phyloP scores from a whole-genome alignment of 306 rosid species.

The Vigna reflexopilosa region DNA sequence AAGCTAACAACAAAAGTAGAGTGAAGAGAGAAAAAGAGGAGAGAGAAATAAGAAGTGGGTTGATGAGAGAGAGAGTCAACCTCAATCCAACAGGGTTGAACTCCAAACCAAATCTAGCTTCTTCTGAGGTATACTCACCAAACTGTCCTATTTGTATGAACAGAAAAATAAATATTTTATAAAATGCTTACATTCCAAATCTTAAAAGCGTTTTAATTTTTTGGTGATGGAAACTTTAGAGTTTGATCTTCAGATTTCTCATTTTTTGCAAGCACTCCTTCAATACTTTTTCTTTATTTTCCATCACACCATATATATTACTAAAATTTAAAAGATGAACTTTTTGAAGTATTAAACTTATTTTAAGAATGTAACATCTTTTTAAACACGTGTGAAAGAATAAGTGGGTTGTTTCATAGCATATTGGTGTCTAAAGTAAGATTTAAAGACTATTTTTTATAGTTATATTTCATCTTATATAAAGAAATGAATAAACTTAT shows the following conservation, averaged over 20 bases:
- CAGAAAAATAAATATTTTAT: background rate
- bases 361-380: background rate
- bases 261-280: background rate
- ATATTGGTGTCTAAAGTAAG: background rate
- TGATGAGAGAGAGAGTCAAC: conserved; percentile 45
- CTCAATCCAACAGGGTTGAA: conserved; percentile 52
- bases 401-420: too few species aligned
- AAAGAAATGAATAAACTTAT: background rate
- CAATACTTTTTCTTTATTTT: background rate
- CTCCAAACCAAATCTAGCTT: conserved; percentile 52
- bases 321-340: background rate
- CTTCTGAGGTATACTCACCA: conserved; percentile 46
- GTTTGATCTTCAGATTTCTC: background rate
- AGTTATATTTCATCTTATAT: background rate
- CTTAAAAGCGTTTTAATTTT: background rate
- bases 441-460: background rate
- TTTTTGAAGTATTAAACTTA: background rate
- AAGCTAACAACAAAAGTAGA: conserved; percentile 46
- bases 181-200: background rate
- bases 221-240: background rate
- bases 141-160: conserved; percentile 46
- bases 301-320: background rate
- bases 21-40: conserved; percentile 25
- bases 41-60: background rate
- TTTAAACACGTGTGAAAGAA: too few species aligned